Evolutionary conservation across 1,139 yeast species (phyloP).

Genomic region (Geotrichum restrictum): DNA sequence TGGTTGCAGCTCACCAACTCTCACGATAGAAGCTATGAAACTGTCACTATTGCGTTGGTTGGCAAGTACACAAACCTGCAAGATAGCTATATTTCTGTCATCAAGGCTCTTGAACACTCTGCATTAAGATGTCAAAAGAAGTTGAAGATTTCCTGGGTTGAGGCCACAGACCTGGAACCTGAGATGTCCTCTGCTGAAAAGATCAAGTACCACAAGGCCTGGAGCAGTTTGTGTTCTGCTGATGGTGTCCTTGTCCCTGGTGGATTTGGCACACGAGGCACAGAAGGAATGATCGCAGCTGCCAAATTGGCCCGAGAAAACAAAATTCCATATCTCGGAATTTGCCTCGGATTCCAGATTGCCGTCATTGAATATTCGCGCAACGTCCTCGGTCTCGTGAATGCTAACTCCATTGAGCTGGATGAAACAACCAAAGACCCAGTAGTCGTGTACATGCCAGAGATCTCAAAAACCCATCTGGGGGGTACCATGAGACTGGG

Average conservation of each 20-base stretch:
- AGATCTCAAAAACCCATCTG: constrained; percentile 87
- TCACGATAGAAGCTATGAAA: constrained; percentile 77
- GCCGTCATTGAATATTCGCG: constrained; percentile 96
- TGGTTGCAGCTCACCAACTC: constrained; percentile 78
- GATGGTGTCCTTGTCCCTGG: constrained; percentile 98
- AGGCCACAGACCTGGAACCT: constrained; percentile 83
- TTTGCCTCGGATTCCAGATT: constrained; percentile 94
- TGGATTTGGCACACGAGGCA: constrained; percentile 96
- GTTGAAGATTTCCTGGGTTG: constrained; percentile 92
- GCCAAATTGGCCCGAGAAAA: constrained; percentile 97
- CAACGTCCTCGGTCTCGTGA: constrained; percentile 60
- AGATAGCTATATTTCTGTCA: constrained; percentile 91
- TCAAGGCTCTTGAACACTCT: constrained; percentile 91
- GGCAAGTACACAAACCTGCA: constrained; percentile 96
- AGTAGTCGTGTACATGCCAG: constrained; percentile 96
- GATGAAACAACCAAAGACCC: constrained; percentile 63
- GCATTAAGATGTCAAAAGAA: constrained; percentile 84
- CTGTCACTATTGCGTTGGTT: constrained; percentile 89
- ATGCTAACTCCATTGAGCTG: constrained; percentile 83
- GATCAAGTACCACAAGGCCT: constrained; percentile 84
- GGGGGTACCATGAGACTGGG: constrained; percentile 99
- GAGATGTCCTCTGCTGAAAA: constrained; percentile 60
- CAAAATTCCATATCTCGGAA: constrained; percentile 90
- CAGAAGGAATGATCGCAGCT: constrained; percentile 96
- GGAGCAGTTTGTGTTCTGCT: constrained; percentile 91